Evolutionary conservation across 2,329 filamentous ascomycete species (phyloP), one percentile per base, ranked within the genome.

Genomic region (Arthrobotrys conoides): DNA sequence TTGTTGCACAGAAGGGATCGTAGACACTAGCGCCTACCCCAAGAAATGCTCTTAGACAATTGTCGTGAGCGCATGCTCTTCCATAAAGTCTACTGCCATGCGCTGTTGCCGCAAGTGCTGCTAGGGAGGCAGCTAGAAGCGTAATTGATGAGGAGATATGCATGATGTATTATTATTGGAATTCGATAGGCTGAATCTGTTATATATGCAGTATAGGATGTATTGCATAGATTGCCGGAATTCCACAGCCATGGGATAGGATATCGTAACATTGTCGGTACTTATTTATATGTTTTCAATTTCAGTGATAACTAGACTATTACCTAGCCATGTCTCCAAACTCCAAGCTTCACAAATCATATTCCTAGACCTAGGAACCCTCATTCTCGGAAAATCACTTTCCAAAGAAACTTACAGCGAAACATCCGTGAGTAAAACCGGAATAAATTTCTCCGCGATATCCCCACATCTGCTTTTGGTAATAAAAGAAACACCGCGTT

Each of bases 1-100:
- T 70, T 5, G 72, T 41, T n/a, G 38, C 46, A n/a, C 72, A 76
- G 20, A 76, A 76, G 27, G 24, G 44, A 38, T 76, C 18, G 20
- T 66, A 44, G 22, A 59, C 65, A 38, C 20, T 49, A 12, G 46
- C 20, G 5, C 66, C 66, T 10, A 49, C 72, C 5, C 66, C 66
- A 6, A 76, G 24, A 44, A 76, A 76, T n/a, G 48, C 72, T 44
- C 72, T 57, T 12, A 76, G 41, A 53, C 72, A 76, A 20, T 76
- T 76, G 14, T 76, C 66, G 16, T 66, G 72, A 53, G 46, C 41
- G n/a, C 72, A 76, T 36, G 46, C 72, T 53, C 72, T 38, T 20
- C 46, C 72, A 14, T 76, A 76, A 0, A 76, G 9, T 24, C 57
- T 55, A 33, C 49, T n/a, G n/a, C 36, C 66, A 16, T 70, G 65